Base-by-base conservation (phyloP, 2,329 filamentous ascomycete species). In the Myriosclerotinia curreyana region DNA sequence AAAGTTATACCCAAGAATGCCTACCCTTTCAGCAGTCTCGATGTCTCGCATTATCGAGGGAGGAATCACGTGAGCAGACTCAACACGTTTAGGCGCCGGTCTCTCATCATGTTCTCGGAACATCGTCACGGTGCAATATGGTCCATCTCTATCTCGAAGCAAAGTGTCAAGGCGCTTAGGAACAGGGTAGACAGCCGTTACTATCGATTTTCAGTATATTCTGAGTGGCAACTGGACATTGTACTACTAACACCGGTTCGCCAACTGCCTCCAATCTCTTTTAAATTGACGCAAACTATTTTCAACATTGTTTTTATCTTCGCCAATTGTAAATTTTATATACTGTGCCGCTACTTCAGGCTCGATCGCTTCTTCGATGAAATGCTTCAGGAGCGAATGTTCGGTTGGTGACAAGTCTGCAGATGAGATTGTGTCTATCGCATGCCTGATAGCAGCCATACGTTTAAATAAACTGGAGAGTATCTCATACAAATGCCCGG, bases 41-140 rank as follows among this genome's bases (percentile, higher is more conserved):
- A 44, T 44, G 11, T 44, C 15, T 56, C 17, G 53, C 28, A 44
- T 36, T 8, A 56, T n/a, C 3, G 53, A 56, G 9, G 53, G 22
- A 3, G 53, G 38, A 3, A 56, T 56, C 38, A 56, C 22, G 22
- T 56, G 38, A 44, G 15, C 8, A n/a, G 40, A 25, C 15, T 56
- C 38, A n/a, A 56, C 22, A 20, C 1, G 15, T 20, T 28, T 44
- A 5, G 53, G 15, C 40, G 17, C 40, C 11, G 53, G 53, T 12
- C 40, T 56, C 28, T 36, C 25, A 44, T 44, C 25, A n/a, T 4
- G 5, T 14, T 28, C 53, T 56, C 8, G 53, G 5, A 31, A 31
- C 22, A 40, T 44, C 0, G 53, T 28, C 38, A 56, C 28, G 38
- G 15, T 55, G 38, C 53, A 56, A 31, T 56, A 56, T n/a, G 53